These are phyloP conservation scores for Penicillium nucicola DNA, from an alignment of 495 filamentous ascomycete species.

Conservation along the genomic window DNA sequence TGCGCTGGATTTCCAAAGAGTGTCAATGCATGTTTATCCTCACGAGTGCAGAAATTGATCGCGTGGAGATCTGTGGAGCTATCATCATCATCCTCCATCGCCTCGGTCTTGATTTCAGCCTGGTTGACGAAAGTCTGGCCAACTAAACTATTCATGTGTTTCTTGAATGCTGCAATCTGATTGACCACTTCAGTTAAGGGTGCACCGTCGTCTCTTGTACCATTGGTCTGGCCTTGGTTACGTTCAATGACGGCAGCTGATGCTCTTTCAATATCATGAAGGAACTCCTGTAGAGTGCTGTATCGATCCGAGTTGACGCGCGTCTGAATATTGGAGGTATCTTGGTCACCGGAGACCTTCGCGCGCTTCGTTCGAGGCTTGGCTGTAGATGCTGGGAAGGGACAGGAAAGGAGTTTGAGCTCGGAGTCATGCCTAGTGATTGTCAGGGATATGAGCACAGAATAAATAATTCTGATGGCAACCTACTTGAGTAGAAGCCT, in stretches of 20 bases:
- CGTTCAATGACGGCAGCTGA: slow-evolving; percentile 42
- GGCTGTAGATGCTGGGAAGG: slow-evolving; percentile 36
- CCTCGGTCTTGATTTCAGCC: slow-evolving; percentile 38
- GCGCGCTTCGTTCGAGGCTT: slow-evolving; percentile 49
- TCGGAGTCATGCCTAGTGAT: slow-evolving; percentile 39
- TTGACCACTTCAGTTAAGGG: slow-evolving; percentile 39
- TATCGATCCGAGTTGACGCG: slow-evolving; percentile 43
- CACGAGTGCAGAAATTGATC: slow-evolving; percentile 27
- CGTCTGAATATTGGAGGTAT: slow-evolving; percentile 36
- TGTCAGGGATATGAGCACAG: slow-evolving; percentile 12
- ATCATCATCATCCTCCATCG: slow-evolving; percentile 37
- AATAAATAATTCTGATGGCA: neutral
- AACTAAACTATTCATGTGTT: slow-evolving; percentile 47
- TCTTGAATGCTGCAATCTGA: slow-evolving; percentile 45
- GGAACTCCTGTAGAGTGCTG: slow-evolving; percentile 43
- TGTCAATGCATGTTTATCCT: slow-evolving; percentile 62
- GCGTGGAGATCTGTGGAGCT: slow-evolving; percentile 19
- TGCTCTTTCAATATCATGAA: slow-evolving; percentile 50
- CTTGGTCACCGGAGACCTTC: slow-evolving; percentile 41
- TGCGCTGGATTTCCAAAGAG: slow-evolving; percentile 65
- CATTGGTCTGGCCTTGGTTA: slow-evolving; percentile 35
- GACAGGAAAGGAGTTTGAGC: slow-evolving; percentile 41
- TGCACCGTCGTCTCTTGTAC: slow-evolving; percentile 26
- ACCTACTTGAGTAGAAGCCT: slow-evolving; percentile 39
- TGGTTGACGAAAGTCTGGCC: slow-evolving; percentile 37